A percentile compares a stretch with the other conserved stretches of the same genome.
phyloP scores from a whole-genome alignment of 2,329 filamentous ascomycete genomes.

The Ophiostoma montium region DNA sequence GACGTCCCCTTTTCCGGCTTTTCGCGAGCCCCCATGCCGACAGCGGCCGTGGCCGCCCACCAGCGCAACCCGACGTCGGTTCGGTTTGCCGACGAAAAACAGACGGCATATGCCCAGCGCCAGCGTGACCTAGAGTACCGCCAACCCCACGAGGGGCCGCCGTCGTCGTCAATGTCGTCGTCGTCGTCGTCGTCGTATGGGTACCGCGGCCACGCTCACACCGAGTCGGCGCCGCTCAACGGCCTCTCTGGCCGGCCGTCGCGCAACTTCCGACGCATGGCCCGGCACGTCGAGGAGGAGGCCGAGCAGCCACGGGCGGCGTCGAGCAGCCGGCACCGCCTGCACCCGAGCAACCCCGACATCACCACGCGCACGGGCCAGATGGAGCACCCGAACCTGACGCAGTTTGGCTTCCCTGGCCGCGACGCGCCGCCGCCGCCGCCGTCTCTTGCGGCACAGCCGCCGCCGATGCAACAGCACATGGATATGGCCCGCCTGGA shows the following conservation, averaged over 20 bases:
- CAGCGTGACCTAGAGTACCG: background rate
- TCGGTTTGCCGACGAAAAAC: background rate
- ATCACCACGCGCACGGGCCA: background rate
- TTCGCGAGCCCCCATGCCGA: background rate
- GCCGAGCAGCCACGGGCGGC: background rate
- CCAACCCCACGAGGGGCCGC: background rate
- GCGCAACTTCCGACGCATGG: background rate
- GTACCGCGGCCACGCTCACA: background rate
- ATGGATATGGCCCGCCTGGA: conserved; percentile 9
- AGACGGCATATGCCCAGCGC: background rate
- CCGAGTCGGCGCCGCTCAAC: background rate
- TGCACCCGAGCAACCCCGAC: background rate
- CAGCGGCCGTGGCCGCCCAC: background rate
- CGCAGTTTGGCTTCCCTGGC: conserved; percentile 12
- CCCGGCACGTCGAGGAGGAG: background rate
- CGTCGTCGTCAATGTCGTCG: background rate
- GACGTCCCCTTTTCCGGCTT: background rate
- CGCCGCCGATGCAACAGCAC: conserved; percentile 1
- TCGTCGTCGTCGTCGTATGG: background rate
- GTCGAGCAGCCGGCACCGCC: background rate
- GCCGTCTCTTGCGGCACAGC: background rate
- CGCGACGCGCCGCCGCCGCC: background rate
- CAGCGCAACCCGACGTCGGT: background rate
- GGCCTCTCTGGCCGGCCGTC: background rate
- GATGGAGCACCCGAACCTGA: conserved; percentile 41